phyloP scores from a whole-genome alignment of 2,329 filamentous ascomycete species.

The Trichoderma arundinaceum region DNA sequence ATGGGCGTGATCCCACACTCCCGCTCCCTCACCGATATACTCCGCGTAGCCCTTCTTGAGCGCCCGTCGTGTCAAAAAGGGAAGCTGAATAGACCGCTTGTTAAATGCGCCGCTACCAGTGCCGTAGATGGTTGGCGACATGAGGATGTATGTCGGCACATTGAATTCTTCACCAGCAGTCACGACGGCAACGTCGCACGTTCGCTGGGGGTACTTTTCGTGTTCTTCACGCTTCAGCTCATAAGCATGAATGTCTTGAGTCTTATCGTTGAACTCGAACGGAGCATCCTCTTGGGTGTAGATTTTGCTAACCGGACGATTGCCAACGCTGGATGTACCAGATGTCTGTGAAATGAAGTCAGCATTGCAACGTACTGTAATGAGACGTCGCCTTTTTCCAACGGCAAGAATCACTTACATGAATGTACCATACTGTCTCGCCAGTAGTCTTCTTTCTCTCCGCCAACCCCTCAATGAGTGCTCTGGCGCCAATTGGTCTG shows the following conservation, averaged over 20 bases:
- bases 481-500: constrained; percentile 46
- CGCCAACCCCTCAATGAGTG: constrained; percentile 51
- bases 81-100: constrained; percentile 47
- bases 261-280: constrained; percentile 49
- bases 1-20: constrained; percentile 52
- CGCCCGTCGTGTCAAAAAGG: constrained; percentile 41
- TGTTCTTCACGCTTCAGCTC: constrained; percentile 46
- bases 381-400: not conserved
- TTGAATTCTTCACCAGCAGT: constrained; percentile 46
- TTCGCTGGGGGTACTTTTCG: constrained; percentile 51
- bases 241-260: constrained; percentile 50
- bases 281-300: constrained; percentile 39
- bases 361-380: not conserved
- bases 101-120: constrained; percentile 51
- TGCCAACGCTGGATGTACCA: constrained; percentile 52
- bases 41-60: constrained; percentile 36
- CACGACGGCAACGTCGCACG: constrained; percentile 51
- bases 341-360: constrained; percentile 40
- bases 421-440: constrained; percentile 47
- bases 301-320: constrained; percentile 46
- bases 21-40: constrained; percentile 46
- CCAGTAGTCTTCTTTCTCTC: constrained; percentile 45
- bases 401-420: constrained; percentile 38
- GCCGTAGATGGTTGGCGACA: constrained; percentile 56
- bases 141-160: constrained; percentile 54